Base-by-base conservation (phyloP, 345 rosid species). In the Camelina hispida region DNA sequence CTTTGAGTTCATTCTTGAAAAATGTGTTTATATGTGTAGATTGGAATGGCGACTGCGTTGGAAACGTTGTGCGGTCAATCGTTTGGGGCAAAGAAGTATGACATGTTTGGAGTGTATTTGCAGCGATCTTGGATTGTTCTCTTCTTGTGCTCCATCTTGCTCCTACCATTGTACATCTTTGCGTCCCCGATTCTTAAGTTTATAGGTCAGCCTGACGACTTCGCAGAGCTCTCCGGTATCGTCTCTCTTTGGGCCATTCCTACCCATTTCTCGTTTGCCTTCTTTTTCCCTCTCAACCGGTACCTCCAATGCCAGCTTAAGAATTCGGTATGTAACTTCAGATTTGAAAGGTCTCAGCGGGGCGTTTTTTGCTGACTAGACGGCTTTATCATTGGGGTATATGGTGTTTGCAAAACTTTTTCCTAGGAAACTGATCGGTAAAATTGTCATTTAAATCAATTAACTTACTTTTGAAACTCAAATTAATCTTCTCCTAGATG, bases 111-210 rank as follows among this genome's bases (percentile, higher is more conserved):
- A 9, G 81, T 88, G 1, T 90, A 88, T 85, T 62, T 90, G 91
- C 92, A 87, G 32, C 79, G 96, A 23, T 88, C 93, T n/a, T 88
- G 93, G 93, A 84, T 88, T 46, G 89, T 88, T 58, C 77, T 88
- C 56, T 83, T 80, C 74, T 1, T 78, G 11, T 84, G 83, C 13
- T 79, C 86, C 37, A 42, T 87, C 61, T 76, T 81, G 38, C 86
- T 91, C 37, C 73, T 88, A 66, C 93, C 96, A 4, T 22, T 88
- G 23, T 85, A 82, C 69, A 63, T 83, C 2, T 84, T 83, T 22
- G 82, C 93, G 23, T 17, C 91, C 1, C 91, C 91, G 2, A 25
- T 79, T n/a, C 73, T 89, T 37, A 84, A 82, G 80, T 73, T 86
- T 0, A 20, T 93, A 7, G 98, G 98, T 9, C 98, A 88, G 68